Percentiles rank a stretch among this genome's conserved stretches.
Conservation (phyloP, 179 eudicot species). For the Spergularia azorica region DNA sequence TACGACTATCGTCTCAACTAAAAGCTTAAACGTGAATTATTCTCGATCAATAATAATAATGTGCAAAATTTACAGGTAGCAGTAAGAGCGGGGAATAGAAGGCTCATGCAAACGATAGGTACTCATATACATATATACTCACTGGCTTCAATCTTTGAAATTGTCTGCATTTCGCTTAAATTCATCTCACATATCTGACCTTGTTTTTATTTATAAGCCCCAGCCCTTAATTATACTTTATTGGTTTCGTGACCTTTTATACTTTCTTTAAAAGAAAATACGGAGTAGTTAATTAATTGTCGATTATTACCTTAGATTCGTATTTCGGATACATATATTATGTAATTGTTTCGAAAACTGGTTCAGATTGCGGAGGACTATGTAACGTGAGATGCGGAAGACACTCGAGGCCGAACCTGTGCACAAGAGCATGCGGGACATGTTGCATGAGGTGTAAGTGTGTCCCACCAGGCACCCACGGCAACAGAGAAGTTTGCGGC, state of each 20-base stretch:
- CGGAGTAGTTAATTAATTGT: too few relatives aligned
- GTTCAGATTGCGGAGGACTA: conserved; percentile 39
- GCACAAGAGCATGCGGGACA: conserved; percentile 48
- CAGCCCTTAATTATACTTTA: background rate
- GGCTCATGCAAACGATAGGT: conserved; percentile 17
- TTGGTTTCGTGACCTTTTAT: too few relatives aligned
- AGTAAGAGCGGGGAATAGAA: conserved; percentile 24
- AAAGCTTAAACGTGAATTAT: too few relatives aligned
- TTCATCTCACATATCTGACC: background rate
- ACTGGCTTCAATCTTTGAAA: too few relatives aligned
- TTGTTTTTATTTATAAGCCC: background rate
- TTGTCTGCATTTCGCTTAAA: background rate
- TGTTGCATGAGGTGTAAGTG: conserved; percentile 59
- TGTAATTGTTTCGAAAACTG: too few relatives aligned
- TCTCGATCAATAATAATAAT: background rate
- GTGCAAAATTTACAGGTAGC: conserved; percentile 15
- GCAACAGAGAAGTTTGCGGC: conserved; percentile 46
- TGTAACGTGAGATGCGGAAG: conserved; percentile 46
- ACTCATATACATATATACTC: background rate
- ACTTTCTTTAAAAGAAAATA: too few relatives aligned
- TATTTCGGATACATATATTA: too few relatives aligned
- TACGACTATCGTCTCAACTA: too few relatives aligned
- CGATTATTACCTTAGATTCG: too few relatives aligned
- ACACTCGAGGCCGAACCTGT: conserved; percentile 44
- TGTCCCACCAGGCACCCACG: conserved; percentile 59